Base-by-base conservation (phyloP, 768 basidiomycete species). In the Phylloporus sp. region DNA sequence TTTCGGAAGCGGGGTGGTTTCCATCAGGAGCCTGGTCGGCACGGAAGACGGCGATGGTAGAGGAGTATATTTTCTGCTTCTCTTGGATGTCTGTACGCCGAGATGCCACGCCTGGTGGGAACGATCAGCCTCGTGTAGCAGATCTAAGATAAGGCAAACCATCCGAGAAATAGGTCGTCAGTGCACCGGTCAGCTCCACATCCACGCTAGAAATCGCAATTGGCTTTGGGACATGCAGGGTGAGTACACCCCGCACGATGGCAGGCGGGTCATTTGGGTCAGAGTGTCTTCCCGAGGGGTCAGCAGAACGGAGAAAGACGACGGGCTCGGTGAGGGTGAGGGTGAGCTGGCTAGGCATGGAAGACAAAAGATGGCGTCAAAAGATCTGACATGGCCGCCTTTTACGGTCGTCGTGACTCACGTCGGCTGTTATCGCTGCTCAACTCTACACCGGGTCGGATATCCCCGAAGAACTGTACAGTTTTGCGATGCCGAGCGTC, bases 131-230 rank as follows among this genome's bases (percentile, higher is more conserved):
- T 32, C n/a, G n/a, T 27, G 39, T 10, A n/a, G 27, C 24, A 50
- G 50, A 50, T 31, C 29, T 24, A 31, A 20, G 32, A 44, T 64
- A 6, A 47, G 10, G 68, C 80, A 44, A 49, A 93, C 95, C 91
- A 77, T 97, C 95, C 12, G 89, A 86, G 86, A 88, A 92, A 39
- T 83, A 79, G 6, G 84, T 84, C 15, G 78, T 70, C 15, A 82
- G 74, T 49, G 77, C 82, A 4, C 89, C 95, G 27, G 81, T 73
- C 26, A 98, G 71, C 63, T 87, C 84, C 38, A 95, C 76, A 47
- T 87, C 85, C 47, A 99, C 94, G 57, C 81, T 89, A 34, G 88
- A 85, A 55, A 99, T 88, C 59, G 80, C 83, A 47, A 83, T 93
- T 1, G 95, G 85, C 67, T 97, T 97, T 28, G 70, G 72, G 18